Percentiles rank a stretch among this genome's conserved stretches.
These are phyloP conservation scores for Epichloe gansuensis DNA, from an alignment of 2,329 filamentous ascomycete species.

Conservation along the genomic window DNA sequence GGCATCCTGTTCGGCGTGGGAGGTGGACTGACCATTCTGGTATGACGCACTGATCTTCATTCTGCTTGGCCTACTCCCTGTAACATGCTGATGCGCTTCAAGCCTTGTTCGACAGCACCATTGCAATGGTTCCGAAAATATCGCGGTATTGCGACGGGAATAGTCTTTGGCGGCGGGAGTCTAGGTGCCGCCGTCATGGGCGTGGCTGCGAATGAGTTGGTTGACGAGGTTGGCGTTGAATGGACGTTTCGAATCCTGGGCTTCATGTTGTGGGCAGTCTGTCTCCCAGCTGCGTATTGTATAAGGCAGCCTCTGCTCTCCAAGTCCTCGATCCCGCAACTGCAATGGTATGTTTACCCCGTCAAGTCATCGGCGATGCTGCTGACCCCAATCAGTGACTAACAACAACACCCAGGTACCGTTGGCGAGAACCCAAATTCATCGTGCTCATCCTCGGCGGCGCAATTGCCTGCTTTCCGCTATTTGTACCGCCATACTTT, in stretches of 20 bases:
- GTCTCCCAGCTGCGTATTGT: slow-evolving; percentile 15
- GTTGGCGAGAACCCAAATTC: slow-evolving; percentile 13
- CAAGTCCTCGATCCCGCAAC: slow-evolving; percentile 6
- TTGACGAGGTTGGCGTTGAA: slow-evolving; percentile 11
- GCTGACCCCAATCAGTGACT: not conserved
- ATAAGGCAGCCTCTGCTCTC: slow-evolving; percentile 9
- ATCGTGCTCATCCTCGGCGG: slow-evolving; percentile 13
- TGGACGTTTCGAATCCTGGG: slow-evolving; percentile 17
- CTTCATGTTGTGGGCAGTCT: slow-evolving; percentile 15
- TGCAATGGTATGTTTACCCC: slow-evolving; percentile 14
- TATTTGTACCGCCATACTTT: slow-evolving; percentile 18
- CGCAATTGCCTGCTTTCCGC: slow-evolving; percentile 13
- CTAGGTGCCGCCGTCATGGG: slow-evolving; percentile 16
- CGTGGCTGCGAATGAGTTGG: slow-evolving; percentile 12
- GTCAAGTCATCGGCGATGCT: no score
- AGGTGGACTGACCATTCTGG: slow-evolving; percentile 14
- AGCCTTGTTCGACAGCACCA: slow-evolving; percentile 16
- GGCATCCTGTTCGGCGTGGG: slow-evolving; percentile 16
- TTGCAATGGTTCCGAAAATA: slow-evolving; percentile 15
- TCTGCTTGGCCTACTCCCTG: not conserved
- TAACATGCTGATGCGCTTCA: not conserved
- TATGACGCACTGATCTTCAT: slow-evolving; percentile 3
- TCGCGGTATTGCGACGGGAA: slow-evolving; percentile 15
- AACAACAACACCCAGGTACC: slow-evolving; percentile 9
- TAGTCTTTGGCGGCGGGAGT: slow-evolving; percentile 16